Evolutionary conservation across 352 stramenopile species (phyloP), one percentile per base, ranked within the genome.

Genomic region (Pythium aquatile): DNA sequence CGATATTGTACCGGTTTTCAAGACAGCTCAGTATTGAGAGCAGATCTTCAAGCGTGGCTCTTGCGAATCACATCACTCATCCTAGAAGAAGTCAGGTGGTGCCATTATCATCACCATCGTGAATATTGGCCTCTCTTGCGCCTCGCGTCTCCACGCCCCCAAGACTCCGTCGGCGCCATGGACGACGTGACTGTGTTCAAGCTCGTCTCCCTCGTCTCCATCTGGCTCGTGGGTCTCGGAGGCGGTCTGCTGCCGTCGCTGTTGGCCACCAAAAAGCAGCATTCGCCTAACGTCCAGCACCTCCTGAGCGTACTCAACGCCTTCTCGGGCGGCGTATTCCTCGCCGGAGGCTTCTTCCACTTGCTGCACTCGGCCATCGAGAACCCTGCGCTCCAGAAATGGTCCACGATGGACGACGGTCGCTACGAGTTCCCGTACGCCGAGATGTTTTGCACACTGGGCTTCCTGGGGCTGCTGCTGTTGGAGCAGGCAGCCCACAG

Each of bases 281-380:
- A 73, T 26, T 87, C 81, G 3, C 66, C 74, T 5, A 49, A 42
- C 26, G 61, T 74, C 5, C 33, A 68, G 42, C 61, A 74, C 26
- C n/a, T 68, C 9, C 61, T 88, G 24, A 74, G 69, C 49, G 67
- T 87, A 48, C 69, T 91, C 33, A 93, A 77, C 61, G 81, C 81
- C 16, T 87, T 91, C 61, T 90, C 80, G 1, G 84, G 84, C 35
- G 84, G 84, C 62, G 84, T 93, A 2, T 93, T 93, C 62, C 72
- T 93, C 32, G 81, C 84, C 47, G 84, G 84, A 42, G 84, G 84
- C 42, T 93, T 93, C 63, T 81, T 91, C 63, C 84, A 93, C 65
- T 64, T 93, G 47, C 68, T 93, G 24, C 78, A 91, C 65, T 72
- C 75, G 54, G 84, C 84, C 5, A 76, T 91, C 14, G 81, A 91